phyloP scores from a whole-genome alignment of 1,139 yeast species.

The Taphrina communis region DNA sequence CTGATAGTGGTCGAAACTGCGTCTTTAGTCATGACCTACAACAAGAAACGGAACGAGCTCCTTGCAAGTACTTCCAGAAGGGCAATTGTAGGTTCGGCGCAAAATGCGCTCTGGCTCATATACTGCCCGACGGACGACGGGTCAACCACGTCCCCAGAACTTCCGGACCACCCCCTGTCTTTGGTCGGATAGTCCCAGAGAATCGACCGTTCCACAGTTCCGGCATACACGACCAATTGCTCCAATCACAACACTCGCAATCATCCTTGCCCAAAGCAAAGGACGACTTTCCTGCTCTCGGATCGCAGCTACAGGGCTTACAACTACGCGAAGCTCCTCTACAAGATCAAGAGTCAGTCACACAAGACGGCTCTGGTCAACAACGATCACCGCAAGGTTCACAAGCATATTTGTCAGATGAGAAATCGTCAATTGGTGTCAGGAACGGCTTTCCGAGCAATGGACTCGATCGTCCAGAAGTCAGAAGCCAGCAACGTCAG shows the following conservation, averaged over 20 bases:
- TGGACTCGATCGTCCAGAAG: neutral
- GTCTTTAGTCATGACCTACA: conserved; percentile 77
- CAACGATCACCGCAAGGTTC: neutral
- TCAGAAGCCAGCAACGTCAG: neutral
- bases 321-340: conserved; percentile 44
- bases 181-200: conserved; percentile 35
- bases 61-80: conserved; percentile 43
- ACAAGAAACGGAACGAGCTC: conserved; percentile 63
- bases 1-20: conserved; percentile 31
- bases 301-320: neutral
- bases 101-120: conserved; percentile 47
- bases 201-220: conserved; percentile 25
- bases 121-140: conserved; percentile 84
- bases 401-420: neutral
- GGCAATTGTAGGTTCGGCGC: conserved; percentile 43
- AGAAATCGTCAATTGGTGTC: neutral
- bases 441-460: neutral
- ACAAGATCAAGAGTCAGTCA: conserved; percentile 25
- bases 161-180: conserved; percentile 12
- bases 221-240: conserved; percentile 35
- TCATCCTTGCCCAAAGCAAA: neutral
- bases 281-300: conserved; percentile 16
- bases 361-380: neutral
- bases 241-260: conserved; percentile 29
- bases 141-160: conserved; percentile 50